phyloP scores from a whole-genome alignment of 805 yeast genomes.

The Maudiozyma turicensis region DNA sequence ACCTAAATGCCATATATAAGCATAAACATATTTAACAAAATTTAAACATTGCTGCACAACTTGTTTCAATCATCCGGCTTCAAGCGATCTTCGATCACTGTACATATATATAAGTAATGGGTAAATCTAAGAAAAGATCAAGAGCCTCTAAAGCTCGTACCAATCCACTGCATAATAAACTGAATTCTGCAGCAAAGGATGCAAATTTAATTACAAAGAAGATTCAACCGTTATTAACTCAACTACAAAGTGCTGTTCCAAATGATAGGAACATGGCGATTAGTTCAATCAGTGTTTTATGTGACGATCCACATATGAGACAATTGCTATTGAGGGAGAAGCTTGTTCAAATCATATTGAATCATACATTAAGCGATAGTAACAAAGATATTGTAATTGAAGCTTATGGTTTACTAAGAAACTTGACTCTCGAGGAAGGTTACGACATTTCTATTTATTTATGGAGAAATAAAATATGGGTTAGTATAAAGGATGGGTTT shows the following conservation, averaged over 20 bases:
- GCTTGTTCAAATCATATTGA: constrained; percentile 52
- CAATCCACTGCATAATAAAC: constrained; percentile 26
- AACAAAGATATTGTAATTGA: constrained; percentile 72
- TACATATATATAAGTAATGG: constrained; percentile 38
- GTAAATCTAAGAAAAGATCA: constrained; percentile 62
- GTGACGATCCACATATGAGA: constrained; percentile 61
- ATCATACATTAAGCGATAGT: constrained; percentile 54
- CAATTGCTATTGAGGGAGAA: constrained; percentile 59
- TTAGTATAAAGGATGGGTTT: constrained; percentile 43
- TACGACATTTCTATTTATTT: constrained; percentile 64
- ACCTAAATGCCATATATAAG: no score
- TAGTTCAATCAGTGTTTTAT: constrained; percentile 57
- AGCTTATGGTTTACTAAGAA: constrained; percentile 71
- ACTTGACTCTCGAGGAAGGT: constrained; percentile 78
- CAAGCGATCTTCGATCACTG: no score
- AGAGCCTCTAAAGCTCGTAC: constrained; percentile 36
- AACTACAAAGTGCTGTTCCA: constrained; percentile 50
- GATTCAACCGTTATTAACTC: constrained; percentile 57
- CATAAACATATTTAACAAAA: no score
- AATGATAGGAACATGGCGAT: constrained; percentile 74
- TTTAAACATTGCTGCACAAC: no score
- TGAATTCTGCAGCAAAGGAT: constrained; percentile 33
- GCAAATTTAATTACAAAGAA: constrained; percentile 42
- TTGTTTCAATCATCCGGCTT: no score
- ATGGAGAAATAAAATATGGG: constrained; percentile 76